A percentile compares a stretch with the other conserved stretches of the same genome.
phyloP scores from a whole-genome alignment of 148 eudicot species.

The Cornus kousa region DNA sequence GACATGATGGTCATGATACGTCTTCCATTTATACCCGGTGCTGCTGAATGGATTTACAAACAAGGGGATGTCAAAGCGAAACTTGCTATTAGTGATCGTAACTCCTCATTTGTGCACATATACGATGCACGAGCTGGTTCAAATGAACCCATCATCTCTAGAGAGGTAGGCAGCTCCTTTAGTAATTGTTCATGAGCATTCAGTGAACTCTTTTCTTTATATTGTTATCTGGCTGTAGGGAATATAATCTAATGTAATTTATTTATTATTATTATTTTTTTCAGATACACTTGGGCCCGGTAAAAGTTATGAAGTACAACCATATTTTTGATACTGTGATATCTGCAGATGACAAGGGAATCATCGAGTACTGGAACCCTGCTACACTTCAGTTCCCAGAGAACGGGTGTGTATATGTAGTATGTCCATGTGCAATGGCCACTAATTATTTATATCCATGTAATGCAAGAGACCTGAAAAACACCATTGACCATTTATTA shows the following conservation, averaged over 20 bases:
- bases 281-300: slow-evolving; percentile 80
- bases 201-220: not conserved
- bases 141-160: slow-evolving; percentile 78
- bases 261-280: not conserved
- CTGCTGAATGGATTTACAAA: slow-evolving; percentile 93
- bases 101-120: slow-evolving; percentile 78
- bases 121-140: slow-evolving; percentile 89
- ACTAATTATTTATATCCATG: not conserved
- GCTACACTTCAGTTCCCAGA: slow-evolving; percentile 78
- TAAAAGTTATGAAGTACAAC: slow-evolving; percentile 90
- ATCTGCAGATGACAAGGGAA: slow-evolving; percentile 85
- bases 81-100: slow-evolving; percentile 84
- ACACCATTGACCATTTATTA: not conserved
- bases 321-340: slow-evolving; percentile 66
- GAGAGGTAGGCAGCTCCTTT: slow-evolving; percentile 50
- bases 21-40: slow-evolving; percentile 72
- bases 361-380: slow-evolving; percentile 93
- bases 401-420: slow-evolving; percentile 41
- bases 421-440: not conserved
- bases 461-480: not conserved
- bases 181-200: slow-evolving; percentile 2
- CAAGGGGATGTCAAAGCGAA: slow-evolving; percentile 90
- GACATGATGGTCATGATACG: slow-evolving; percentile 99
- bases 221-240: not conserved
- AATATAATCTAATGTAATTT: not conserved